Conservation (phyloP, 805 yeast species). For the Blastobotrys parvus region DNA sequence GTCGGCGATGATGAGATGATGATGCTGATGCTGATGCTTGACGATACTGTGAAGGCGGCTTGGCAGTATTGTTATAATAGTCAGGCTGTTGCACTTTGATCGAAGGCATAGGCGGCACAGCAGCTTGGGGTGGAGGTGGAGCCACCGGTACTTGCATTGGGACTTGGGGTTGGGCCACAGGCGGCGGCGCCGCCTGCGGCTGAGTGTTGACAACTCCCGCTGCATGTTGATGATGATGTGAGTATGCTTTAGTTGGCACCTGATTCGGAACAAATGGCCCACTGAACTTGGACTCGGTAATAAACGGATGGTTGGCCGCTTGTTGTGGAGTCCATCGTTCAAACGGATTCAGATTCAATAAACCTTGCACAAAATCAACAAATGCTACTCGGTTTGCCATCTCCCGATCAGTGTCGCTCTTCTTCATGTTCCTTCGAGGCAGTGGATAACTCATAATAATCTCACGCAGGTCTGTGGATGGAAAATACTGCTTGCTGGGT, state of each 20-base stretch:
- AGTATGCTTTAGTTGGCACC: conserved; percentile 1
- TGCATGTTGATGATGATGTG: conserved; percentile 1
- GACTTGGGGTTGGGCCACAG: background rate
- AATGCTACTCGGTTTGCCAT: conserved; percentile 61
- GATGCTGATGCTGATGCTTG: conserved; percentile 3
- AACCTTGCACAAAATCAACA: conserved; percentile 69
- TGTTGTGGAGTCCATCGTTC: conserved; percentile 97
- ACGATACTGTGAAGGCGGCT: conserved; percentile 13
- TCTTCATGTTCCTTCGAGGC: conserved; percentile 28
- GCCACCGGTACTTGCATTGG: background rate
- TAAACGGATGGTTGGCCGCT: conserved; percentile 85
- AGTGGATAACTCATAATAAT: conserved; percentile 66
- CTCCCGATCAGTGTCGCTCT: conserved; percentile 53
- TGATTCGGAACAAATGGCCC: conserved; percentile 32
- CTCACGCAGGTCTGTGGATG: conserved; percentile 54
- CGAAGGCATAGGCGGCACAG: background rate
- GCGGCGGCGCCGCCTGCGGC: background rate
- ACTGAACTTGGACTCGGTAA: conserved; percentile 49
- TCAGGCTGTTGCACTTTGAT: background rate
- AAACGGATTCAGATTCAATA: conserved; percentile 77
- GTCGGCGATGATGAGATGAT: conserved; percentile 18
- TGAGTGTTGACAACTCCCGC: background rate
- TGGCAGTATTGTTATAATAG: conserved; percentile 11
- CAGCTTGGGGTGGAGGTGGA: background rate
- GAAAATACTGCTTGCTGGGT: conserved; percentile 80